Evolutionary conservation across 495 filamentous ascomycete species (phyloP).

Genomic region (Xylaria scruposa): DNA sequence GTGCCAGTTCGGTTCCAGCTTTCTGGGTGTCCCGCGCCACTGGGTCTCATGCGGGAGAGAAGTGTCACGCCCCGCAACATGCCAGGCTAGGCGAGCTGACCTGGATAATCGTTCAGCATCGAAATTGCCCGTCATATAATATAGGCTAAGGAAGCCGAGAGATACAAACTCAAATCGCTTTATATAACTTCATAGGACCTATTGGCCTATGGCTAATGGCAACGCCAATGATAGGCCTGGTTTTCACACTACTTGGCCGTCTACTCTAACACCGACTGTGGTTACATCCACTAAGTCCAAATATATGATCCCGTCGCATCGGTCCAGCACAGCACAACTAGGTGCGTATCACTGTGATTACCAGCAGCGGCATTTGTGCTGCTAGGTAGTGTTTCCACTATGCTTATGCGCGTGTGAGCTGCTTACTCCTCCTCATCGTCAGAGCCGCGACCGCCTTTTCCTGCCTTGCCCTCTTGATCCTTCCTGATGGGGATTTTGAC

Average conservation of each 20-base stretch:
- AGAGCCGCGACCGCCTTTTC: slow-evolving; percentile 60
- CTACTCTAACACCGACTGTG: slow-evolving; percentile 14
- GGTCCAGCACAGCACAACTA: not conserved
- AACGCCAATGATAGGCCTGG: not conserved
- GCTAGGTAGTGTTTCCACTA: not conserved
- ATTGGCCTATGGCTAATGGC: not conserved
- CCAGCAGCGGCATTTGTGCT: not conserved
- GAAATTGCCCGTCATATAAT: not conserved
- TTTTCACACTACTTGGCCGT: slow-evolving; percentile 5
- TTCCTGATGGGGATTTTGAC: slow-evolving; percentile 96
- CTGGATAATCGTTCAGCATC: not conserved
- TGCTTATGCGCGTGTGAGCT: not conserved
- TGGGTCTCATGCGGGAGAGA: slow-evolving; percentile 17
- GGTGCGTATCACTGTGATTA: not conserved
- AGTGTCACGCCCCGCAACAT: slow-evolving; percentile 20
- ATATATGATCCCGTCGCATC: not conserved
- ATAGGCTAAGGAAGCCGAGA: not conserved
- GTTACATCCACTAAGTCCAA: slow-evolving; percentile 4
- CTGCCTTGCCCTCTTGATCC: slow-evolving; percentile 69
- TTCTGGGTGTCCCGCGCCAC: slow-evolving; percentile 14
- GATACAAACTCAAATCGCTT: slow-evolving; percentile 4
- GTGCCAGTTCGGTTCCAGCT: slow-evolving; percentile 17
- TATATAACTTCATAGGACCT: not conserved
- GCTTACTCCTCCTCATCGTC: slow-evolving; percentile 67
- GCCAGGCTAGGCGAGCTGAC: not conserved